phyloP scores from a whole-genome alignment of 768 basidiomycete species.

The Antrodiella citrinella region DNA sequence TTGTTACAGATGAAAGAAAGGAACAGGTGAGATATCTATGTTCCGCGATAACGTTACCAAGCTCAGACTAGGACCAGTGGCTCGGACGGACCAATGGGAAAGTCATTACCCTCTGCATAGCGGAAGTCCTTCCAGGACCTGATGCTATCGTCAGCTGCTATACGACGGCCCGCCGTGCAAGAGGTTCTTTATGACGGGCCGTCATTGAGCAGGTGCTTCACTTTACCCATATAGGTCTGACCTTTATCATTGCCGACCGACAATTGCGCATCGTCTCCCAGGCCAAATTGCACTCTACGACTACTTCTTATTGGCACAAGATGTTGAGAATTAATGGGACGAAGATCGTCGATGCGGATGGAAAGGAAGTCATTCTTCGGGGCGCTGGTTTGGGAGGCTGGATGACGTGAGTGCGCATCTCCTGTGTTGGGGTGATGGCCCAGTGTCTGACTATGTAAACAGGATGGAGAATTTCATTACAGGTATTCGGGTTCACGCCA shows the following conservation, averaged over 20 bases:
- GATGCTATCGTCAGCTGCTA: neutral
- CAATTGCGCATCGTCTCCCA: neutral
- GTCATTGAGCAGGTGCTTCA: neutral
- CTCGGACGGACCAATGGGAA: neutral
- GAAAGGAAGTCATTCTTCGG: slow-evolving; percentile 51
- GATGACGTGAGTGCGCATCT: slow-evolving; percentile 58
- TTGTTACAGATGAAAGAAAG: too few species aligned
- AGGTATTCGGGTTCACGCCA: too few species aligned
- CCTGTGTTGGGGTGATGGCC: neutral
- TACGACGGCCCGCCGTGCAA: neutral
- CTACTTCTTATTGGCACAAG: neutral
- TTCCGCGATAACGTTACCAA: neutral
- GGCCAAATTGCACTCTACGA: neutral
- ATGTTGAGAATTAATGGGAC: slow-evolving; percentile 50
- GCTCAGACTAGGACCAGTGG: neutral
- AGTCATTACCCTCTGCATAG: neutral
- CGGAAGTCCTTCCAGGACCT: neutral
- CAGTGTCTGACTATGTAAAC: neutral
- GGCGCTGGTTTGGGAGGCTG: slow-evolving; percentile 81
- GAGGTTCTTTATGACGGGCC: neutral
- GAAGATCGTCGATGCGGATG: slow-evolving; percentile 51
- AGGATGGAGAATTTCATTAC: slow-evolving; percentile 77
- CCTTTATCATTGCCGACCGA: neutral
- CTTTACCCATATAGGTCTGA: neutral
- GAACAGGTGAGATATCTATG: neutral